A percentile compares a stretch with the other conserved stretches of the same genome.
Evolutionary conservation across 257 asterid species (phyloP).

Genomic region (Datura wrightii): DNA sequence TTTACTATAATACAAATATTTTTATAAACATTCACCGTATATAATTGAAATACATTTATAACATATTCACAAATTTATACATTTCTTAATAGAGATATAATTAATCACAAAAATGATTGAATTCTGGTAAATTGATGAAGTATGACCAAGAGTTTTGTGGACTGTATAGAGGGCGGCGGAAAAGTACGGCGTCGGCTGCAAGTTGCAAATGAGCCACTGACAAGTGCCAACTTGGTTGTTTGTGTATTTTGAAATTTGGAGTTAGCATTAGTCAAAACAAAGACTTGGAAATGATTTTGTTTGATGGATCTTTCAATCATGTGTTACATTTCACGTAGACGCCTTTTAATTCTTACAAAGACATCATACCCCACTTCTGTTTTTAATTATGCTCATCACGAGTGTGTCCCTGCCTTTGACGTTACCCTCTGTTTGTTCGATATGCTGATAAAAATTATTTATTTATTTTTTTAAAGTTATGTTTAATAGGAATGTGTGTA

Average conservation of each 20-base stretch:
- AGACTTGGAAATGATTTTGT: background rate
- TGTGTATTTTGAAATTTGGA: background rate
- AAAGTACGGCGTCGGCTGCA: constrained; percentile 21
- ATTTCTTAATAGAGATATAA: too few relatives aligned
- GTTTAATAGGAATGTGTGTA: too few relatives aligned
- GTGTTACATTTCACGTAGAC: constrained; percentile 16
- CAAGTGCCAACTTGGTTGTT: constrained; percentile 1
- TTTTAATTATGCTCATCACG: background rate
- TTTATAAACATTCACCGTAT: too few relatives aligned
- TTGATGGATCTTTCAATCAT: background rate
- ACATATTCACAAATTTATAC: too few relatives aligned
- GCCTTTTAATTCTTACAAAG: background rate
- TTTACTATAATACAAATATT: too few relatives aligned
- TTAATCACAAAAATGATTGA: too few relatives aligned
- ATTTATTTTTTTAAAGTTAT: too few relatives aligned
- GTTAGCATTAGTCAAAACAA: constrained; percentile 5
- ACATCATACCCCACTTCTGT: background rate
- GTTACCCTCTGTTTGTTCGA: background rate
- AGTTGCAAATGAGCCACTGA: background rate
- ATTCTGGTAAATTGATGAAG: too few relatives aligned
- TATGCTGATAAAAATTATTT: too few relatives aligned
- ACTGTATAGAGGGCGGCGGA: background rate
- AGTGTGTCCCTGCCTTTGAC: background rate
- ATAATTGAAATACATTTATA: too few relatives aligned
- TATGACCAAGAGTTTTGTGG: background rate